These are phyloP conservation scores for Rhodotorula sp. DNA, from an alignment of 1,284 basidiomycete species.

Conservation along the genomic window DNA sequence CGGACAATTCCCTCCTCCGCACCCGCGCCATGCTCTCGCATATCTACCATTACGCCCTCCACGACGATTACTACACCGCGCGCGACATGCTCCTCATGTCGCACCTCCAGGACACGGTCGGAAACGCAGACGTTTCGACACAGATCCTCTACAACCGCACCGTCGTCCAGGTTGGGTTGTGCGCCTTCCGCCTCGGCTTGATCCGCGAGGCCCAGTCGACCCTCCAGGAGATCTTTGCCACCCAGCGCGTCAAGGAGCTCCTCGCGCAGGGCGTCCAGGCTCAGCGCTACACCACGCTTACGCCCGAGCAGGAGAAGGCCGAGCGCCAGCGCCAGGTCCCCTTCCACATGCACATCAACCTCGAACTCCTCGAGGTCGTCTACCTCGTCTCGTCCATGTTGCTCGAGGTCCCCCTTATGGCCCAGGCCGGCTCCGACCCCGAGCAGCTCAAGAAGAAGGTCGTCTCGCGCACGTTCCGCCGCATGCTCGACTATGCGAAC, in stretches of 20 bases:
- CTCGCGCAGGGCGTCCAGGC: slow-evolving; percentile 95
- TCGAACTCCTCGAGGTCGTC: slow-evolving; percentile 93
- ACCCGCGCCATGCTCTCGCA: slow-evolving; percentile 97
- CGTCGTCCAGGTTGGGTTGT: slow-evolving; percentile 93
- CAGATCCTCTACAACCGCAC: slow-evolving; percentile 99
- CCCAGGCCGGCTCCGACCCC: slow-evolving; percentile 89
- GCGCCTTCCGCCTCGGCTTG: slow-evolving; percentile 91
- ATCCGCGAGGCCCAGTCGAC: slow-evolving; percentile 92
- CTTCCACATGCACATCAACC: slow-evolving; percentile 99
- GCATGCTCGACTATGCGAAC: slow-evolving; percentile 94
- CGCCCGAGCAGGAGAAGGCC: slow-evolving; percentile 93
- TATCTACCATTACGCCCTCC: slow-evolving; percentile 94
- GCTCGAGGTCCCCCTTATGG: slow-evolving; percentile 91
- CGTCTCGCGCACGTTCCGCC: slow-evolving; percentile 92
- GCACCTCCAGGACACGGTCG: slow-evolving; percentile 93
- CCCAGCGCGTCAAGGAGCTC: slow-evolving; percentile 91
- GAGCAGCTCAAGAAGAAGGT: slow-evolving; percentile 68
- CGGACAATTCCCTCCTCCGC: slow-evolving; percentile 75
- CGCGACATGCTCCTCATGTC: slow-evolving; percentile 99
- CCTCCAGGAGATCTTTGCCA: slow-evolving; percentile 92
- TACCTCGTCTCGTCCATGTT: slow-evolving; percentile 99
- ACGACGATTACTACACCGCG: slow-evolving; percentile 94
- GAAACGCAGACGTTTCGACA: slow-evolving; percentile 91
- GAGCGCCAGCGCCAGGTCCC: slow-evolving; percentile 94
- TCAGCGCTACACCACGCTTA: slow-evolving; percentile 75